Conservation (phyloP, 2,329 filamentous ascomycete genomes). For the Xylariaceae sp. region DNA sequence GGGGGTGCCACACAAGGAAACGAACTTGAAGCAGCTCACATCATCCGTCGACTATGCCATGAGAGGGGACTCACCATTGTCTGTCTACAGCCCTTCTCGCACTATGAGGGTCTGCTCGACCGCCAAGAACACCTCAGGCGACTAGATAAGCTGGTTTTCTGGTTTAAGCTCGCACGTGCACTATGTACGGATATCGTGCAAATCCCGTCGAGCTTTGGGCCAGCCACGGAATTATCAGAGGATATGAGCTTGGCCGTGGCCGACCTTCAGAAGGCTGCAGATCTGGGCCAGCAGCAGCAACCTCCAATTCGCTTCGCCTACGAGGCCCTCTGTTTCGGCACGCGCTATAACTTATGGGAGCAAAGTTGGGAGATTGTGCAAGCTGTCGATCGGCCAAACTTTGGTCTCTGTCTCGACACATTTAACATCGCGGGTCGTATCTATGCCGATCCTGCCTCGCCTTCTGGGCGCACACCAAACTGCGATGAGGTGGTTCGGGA, state of each 20-base stretch:
- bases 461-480: slow-evolving; percentile 56
- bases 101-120: slow-evolving; percentile 77
- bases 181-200: slow-evolving; percentile 75
- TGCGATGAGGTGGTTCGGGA: slow-evolving; percentile 60
- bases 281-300: slow-evolving; percentile 64
- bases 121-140: slow-evolving; percentile 61
- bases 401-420: slow-evolving; percentile 78
- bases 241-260: slow-evolving; percentile 61
- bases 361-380: slow-evolving; percentile 70
- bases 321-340: slow-evolving; percentile 76
- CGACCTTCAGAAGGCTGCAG: slow-evolving; percentile 69
- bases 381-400: slow-evolving; percentile 70
- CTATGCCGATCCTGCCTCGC: slow-evolving; percentile 69
- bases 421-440: slow-evolving; percentile 78
- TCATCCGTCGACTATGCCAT: slow-evolving; percentile 63
- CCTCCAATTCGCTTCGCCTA: slow-evolving; percentile 72
- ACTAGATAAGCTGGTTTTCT: slow-evolving; percentile 68
- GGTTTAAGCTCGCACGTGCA: slow-evolving; percentile 69
- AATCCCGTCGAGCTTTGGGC: slow-evolving; percentile 74
- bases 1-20: slow-evolving; percentile 50
- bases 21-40: slow-evolving; percentile 62
- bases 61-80: slow-evolving; percentile 63
- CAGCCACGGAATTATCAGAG: slow-evolving; percentile 49
- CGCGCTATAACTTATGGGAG: slow-evolving; percentile 74
- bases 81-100: slow-evolving; percentile 76